These are phyloP conservation scores for Yamadazyma friedrichii DNA, from an alignment of 1,139 yeast genomes.

Conservation along the genomic window DNA sequence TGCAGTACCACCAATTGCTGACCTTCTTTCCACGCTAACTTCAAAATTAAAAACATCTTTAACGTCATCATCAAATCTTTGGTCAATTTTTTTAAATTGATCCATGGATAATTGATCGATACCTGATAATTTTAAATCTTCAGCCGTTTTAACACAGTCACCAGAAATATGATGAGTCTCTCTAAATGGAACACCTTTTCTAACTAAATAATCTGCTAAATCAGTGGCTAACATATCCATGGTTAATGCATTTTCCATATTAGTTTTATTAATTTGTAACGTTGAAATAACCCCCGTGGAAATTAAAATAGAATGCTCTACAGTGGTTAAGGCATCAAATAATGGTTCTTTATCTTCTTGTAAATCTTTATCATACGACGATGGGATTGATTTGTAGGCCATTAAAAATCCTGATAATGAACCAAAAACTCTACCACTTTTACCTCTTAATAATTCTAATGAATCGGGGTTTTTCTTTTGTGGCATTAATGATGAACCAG, in stretches of 20 bases:
- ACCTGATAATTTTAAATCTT: slow-evolving; percentile 70
- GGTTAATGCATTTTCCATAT: slow-evolving; percentile 84
- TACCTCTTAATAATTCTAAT: slow-evolving; percentile 90
- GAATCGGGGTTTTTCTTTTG: slow-evolving; percentile 99
- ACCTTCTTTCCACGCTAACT: slow-evolving; percentile 92
- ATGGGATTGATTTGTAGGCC: slow-evolving; percentile 94
- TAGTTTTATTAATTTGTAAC: slow-evolving; percentile 63
- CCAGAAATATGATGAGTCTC: slow-evolving; percentile 99
- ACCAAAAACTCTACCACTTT: slow-evolving; percentile 96
- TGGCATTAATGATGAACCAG: slow-evolving; percentile 98
- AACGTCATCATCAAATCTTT: slow-evolving; percentile 79
- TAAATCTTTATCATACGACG: slow-evolving; percentile 96
- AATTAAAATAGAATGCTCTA: slow-evolving; percentile 87
- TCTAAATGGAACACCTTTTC: slow-evolving; percentile 98
- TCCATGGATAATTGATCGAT: slow-evolving; percentile 75
- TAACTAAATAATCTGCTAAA: slow-evolving; percentile 93
- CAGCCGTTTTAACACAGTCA: slow-evolving; percentile 91
- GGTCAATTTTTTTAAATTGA: slow-evolving; percentile 77
- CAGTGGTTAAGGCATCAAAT: slow-evolving; percentile 86
- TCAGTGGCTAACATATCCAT: slow-evolving; percentile 99
- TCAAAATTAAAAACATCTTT: slow-evolving; percentile 85
- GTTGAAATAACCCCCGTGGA: slow-evolving; percentile 97
- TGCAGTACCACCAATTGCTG: slow-evolving; percentile 97
- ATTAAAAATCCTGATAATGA: slow-evolving; percentile 91
- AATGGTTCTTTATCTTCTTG: slow-evolving; percentile 99